Percentiles rank a stretch among this genome's conserved stretches.
Conservation (phyloP, 768 basidiomycete species). For the Termitomyces sp. region DNA sequence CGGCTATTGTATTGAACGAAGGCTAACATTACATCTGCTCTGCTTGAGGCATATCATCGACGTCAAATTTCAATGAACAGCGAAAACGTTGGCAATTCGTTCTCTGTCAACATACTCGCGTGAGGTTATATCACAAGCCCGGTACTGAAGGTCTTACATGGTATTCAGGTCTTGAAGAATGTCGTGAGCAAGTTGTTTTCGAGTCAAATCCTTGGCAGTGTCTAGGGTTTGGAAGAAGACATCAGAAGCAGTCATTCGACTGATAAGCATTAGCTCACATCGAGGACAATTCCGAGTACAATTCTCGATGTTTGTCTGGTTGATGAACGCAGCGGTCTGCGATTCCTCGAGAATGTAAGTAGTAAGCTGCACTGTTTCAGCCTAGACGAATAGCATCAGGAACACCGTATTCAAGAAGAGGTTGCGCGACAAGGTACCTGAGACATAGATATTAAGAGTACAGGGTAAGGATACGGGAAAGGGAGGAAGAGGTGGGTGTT, state of each 20-base stretch:
- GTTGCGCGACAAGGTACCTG: slow-evolving; percentile 1
- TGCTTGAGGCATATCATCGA: background rate
- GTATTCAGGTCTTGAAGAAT: slow-evolving; percentile 26
- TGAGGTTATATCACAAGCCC: background rate
- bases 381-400: background rate
- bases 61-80: slow-evolving; percentile 8
- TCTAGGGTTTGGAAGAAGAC: background rate
- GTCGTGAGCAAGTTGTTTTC: slow-evolving; percentile 16
- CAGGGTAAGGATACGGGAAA: background rate
- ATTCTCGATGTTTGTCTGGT: background rate
- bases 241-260: background rate
- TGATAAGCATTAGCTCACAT: slow-evolving; percentile 1
- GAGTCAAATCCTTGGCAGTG: slow-evolving; percentile 1
- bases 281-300: slow-evolving; percentile 5
- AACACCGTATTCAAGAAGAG: background rate
- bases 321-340: background rate
- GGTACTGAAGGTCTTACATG: slow-evolving; percentile 15
- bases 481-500: background rate
- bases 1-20: background rate
- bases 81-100: slow-evolving; percentile 28
- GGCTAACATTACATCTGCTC: background rate
- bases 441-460: slow-evolving; percentile 2
- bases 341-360: slow-evolving; percentile 1
- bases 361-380: background rate
- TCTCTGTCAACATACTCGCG: slow-evolving; percentile 15